Conservation (phyloP, 495 filamentous ascomycete species). For the Apodospora peruviana region DNA sequence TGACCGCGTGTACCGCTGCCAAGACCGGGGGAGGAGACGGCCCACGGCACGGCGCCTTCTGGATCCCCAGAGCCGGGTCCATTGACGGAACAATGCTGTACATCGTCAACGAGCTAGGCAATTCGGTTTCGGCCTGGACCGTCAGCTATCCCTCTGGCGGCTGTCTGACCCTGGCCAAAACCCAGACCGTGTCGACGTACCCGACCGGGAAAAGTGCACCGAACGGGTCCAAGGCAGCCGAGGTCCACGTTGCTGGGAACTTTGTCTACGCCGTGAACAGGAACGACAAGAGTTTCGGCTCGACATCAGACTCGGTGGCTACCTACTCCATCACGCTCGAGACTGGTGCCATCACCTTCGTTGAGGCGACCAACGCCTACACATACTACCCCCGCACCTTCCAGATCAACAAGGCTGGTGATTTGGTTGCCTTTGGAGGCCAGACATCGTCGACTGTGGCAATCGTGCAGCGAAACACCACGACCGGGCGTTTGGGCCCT, state of each 20-base stretch:
- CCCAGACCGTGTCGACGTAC: slow-evolving; percentile 27
- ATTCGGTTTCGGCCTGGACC: slow-evolving; percentile 33
- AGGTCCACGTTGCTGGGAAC: slow-evolving; percentile 32
- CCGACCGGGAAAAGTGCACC: slow-evolving; percentile 20
- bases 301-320: slow-evolving; percentile 25
- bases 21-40: slow-evolving; percentile 31
- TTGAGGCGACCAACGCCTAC: slow-evolving; percentile 29
- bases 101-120: slow-evolving; percentile 37
- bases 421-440: slow-evolving; percentile 54
- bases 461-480: slow-evolving; percentile 48
- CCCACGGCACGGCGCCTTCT: slow-evolving; percentile 34
- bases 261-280: slow-evolving; percentile 33
- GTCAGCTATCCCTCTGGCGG: slow-evolving; percentile 25
- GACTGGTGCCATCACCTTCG: slow-evolving; percentile 22
- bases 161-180: slow-evolving; percentile 22
- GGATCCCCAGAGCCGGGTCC: slow-evolving; percentile 20
- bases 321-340: slow-evolving; percentile 26
- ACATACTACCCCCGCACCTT: slow-evolving; percentile 47
- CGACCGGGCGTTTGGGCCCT: slow-evolving; percentile 46
- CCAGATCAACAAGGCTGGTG: slow-evolving; percentile 52
- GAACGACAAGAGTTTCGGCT: slow-evolving; percentile 31
- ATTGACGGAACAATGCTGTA: slow-evolving; percentile 27
- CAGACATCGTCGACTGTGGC: slow-evolving; percentile 54
- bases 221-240: slow-evolving; percentile 27
- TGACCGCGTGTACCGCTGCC: slow-evolving; percentile 28